phyloP scores from a whole-genome alignment of 345 rosid genomes.

The Crucihimalaya himalaica region DNA sequence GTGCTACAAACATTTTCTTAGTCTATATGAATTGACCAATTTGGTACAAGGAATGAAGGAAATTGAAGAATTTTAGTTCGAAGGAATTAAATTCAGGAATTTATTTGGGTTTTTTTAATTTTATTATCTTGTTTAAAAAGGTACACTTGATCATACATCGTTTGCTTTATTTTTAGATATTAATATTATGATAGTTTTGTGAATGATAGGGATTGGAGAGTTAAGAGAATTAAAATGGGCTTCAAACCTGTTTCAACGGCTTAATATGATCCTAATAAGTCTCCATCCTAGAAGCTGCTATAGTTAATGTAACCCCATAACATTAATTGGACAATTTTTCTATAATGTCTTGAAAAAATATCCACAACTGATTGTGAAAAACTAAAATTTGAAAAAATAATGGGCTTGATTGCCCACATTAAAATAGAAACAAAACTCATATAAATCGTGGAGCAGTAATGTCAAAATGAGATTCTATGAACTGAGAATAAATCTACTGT shows the following conservation, averaged over 20 bases:
- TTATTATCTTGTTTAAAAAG: too few relatives aligned
- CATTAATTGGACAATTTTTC: background rate
- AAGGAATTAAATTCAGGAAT: too few relatives aligned
- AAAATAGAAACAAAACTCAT: background rate
- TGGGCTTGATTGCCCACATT: background rate
- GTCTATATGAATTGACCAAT: too few relatives aligned
- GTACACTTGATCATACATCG: too few relatives aligned
- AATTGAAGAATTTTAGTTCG: too few relatives aligned
- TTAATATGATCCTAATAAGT: background rate
- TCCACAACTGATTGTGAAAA: background rate
- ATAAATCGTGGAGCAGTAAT: background rate
- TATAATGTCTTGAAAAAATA: too few relatives aligned
- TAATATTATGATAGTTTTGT: too few relatives aligned
- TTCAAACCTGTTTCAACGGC: too few relatives aligned
- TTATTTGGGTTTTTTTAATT: too few relatives aligned
- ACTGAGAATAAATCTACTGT: background rate
- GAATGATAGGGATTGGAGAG: background rate
- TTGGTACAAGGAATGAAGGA: too few relatives aligned
- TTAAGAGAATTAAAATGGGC: background rate
- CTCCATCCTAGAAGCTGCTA: background rate
- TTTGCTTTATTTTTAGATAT: too few relatives aligned
- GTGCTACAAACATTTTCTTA: too few relatives aligned
- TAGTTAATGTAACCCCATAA: conserved; percentile 7
- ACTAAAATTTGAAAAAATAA: background rate
- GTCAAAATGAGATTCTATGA: background rate